These are phyloP conservation scores for Trichoderma virens DNA, from an alignment of 495 filamentous ascomycete species.

Conservation along the genomic window DNA sequence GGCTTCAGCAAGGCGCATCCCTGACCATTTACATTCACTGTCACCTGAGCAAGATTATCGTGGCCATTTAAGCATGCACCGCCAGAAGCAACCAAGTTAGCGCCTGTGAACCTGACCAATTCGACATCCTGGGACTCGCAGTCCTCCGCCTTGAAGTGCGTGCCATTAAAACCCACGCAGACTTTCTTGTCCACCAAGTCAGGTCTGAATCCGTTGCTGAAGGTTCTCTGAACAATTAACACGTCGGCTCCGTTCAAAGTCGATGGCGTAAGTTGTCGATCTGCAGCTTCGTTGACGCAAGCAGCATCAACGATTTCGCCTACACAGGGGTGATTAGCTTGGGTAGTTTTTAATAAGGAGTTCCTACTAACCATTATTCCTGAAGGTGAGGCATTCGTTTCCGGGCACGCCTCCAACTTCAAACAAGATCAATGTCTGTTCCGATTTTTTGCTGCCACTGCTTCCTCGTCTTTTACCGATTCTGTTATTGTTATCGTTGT, in stretches of 20 bases:
- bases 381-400: constrained; percentile 27
- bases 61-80: constrained; percentile 24
- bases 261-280: constrained; percentile 27
- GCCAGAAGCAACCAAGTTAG: constrained; percentile 18
- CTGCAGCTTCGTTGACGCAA: constrained; percentile 22
- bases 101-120: constrained; percentile 20
- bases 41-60: constrained; percentile 19
- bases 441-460: too few species aligned
- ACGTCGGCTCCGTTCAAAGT: constrained; percentile 18
- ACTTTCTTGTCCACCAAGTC: constrained; percentile 23
- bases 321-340: constrained; percentile 13
- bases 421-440: constrained; percentile 21
- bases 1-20: constrained; percentile 20
- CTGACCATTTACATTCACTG: constrained; percentile 15
- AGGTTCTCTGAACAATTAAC: constrained; percentile 22
- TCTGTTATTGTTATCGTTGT: too few species aligned
- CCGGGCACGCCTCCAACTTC: constrained; percentile 23
- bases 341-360: neutral
- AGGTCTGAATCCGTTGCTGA: constrained; percentile 19
- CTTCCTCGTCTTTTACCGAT: too few species aligned
- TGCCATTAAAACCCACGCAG: constrained; percentile 25
- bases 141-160: constrained; percentile 21
- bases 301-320: constrained; percentile 28
- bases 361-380: constrained; percentile 22
- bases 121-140: constrained; percentile 17